These are phyloP conservation scores for Nemania bipapillata DNA, from an alignment of 2,329 filamentous ascomycete genomes.

Conservation along the genomic window DNA sequence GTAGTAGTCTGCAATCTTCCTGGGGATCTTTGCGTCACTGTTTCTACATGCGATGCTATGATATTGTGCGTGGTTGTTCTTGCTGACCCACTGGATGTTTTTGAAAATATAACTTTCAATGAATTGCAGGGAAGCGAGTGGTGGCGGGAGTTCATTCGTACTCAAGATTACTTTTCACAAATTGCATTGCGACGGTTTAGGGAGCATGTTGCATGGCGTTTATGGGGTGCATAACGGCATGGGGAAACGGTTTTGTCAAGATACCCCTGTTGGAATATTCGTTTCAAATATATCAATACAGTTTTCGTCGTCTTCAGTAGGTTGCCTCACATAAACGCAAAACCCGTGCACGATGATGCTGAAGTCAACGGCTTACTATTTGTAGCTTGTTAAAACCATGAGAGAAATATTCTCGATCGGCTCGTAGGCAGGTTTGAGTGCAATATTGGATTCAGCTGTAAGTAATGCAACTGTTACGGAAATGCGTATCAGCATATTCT, in stretches of 20 bases:
- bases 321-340: neutral
- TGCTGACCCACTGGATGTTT: neutral
- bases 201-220: slow-evolving; percentile 28
- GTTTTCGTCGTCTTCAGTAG: neutral
- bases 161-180: neutral
- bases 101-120: neutral
- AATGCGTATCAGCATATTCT: too few species aligned
- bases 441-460: too few species aligned
- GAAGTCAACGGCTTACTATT: neutral
- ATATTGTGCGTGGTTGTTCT: neutral
- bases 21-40: neutral
- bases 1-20: too few species aligned
- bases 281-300: neutral
- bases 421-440: too few species aligned
- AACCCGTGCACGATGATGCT: neutral
- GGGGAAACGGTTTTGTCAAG: slow-evolving; percentile 24
- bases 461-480: too few species aligned
- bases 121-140: neutral
- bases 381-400: too few species aligned
- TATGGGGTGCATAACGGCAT: slow-evolving; percentile 16
- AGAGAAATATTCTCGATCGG: too few species aligned
- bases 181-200: slow-evolving; percentile 24
- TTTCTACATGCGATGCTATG: neutral
- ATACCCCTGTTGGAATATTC: slow-evolving; percentile 35
- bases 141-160: neutral